Evolutionary conservation across 1,284 basidiomycete species (phyloP).

Genomic region (Cutaneotrichosporon daszewskae): DNA sequence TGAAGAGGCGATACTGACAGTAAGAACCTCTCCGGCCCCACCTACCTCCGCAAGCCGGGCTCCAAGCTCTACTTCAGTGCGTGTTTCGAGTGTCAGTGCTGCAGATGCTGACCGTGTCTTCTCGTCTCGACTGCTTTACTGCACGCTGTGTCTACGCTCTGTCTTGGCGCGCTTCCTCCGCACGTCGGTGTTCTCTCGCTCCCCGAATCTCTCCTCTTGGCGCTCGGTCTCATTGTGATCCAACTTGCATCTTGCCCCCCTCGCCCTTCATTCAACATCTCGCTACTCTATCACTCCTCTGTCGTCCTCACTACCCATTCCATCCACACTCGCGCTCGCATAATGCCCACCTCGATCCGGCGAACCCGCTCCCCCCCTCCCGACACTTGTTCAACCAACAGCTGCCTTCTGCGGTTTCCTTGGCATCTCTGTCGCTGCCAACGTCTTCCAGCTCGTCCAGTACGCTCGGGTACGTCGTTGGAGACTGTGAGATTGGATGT

Average conservation of each 20-base stretch:
- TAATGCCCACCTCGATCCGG: background rate
- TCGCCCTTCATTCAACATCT: no score
- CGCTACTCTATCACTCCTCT: no score
- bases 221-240: no score
- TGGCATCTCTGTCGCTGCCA: constrained; percentile 33
- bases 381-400: constrained; percentile 11
- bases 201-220: background rate
- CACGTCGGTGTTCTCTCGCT: background rate
- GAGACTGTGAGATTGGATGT: background rate
- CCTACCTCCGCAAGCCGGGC: constrained; percentile 40
- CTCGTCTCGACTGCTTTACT: background rate
- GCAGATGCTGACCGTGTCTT: constrained; percentile 6
- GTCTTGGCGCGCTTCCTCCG: background rate
- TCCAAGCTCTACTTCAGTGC: constrained; percentile 42
- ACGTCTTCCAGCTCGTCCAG: constrained; percentile 38
- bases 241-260: no score
- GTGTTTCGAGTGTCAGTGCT: constrained; percentile 12
- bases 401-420: constrained; percentile 43
- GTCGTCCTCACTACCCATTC: no score
- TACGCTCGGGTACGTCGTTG: constrained; percentile 37
- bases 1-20: background rate
- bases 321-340: background rate
- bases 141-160: background rate
- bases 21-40: constrained; percentile 14
- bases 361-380: background rate